These are phyloP conservation scores for Blastobotrys apis DNA, from an alignment of 1,139 yeast species.

Conservation along the genomic window DNA sequence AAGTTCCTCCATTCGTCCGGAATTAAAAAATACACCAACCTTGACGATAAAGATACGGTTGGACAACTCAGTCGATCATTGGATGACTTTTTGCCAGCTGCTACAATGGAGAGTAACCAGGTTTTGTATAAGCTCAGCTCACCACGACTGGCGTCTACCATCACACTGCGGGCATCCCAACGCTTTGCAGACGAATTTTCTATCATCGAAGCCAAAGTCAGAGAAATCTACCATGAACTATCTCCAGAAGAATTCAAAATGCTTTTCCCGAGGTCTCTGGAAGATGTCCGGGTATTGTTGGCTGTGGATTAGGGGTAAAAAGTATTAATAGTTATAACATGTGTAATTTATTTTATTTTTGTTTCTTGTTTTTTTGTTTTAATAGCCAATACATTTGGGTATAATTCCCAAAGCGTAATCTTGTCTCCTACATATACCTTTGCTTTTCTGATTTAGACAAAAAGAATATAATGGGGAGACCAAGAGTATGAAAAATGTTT, in stretches of 20 bases:
- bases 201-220: slow-evolving; percentile 25
- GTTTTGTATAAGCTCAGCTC: slow-evolving; percentile 33
- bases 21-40: slow-evolving; percentile 13
- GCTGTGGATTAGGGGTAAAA: slow-evolving; percentile 19
- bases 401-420: no score
- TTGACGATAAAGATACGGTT: slow-evolving; percentile 33
- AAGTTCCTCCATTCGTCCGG: slow-evolving; percentile 31
- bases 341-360: no score
- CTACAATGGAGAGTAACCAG: slow-evolving; percentile 32
- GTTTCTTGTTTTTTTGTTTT: no score
- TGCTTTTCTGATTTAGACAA: no score
- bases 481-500: slow-evolving; percentile 45
- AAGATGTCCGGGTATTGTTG: slow-evolving; percentile 32
- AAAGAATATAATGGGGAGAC: slow-evolving; percentile 61
- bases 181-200: slow-evolving; percentile 33
- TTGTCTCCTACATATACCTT: no score
- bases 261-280: slow-evolving; percentile 29
- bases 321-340: no score
- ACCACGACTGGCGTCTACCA: slow-evolving; percentile 34
- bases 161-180: slow-evolving; percentile 33
- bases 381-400: no score
- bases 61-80: slow-evolving; percentile 27
- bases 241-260: slow-evolving; percentile 23
- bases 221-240: slow-evolving; percentile 21
- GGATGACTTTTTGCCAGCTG: slow-evolving; percentile 38